Conservation (phyloP, 2,329 filamentous ascomycete genomes). For the Talaromyces pinophilus region DNA sequence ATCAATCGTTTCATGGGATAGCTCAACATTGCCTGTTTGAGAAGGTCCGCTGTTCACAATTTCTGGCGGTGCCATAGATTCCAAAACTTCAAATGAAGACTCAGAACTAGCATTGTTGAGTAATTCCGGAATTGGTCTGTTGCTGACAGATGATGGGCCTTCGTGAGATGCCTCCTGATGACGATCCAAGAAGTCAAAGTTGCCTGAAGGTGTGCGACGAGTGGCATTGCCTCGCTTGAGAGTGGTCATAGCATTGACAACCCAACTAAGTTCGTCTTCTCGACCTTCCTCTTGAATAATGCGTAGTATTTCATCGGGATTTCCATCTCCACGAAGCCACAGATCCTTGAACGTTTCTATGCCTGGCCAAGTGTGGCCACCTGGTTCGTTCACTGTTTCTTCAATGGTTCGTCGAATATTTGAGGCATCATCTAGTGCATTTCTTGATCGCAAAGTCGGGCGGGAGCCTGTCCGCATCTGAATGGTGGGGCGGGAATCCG, state of each 20-base stretch:
- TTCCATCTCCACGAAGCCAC: conserved; percentile 61
- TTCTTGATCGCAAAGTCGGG: conserved; percentile 51
- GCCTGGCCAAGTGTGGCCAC: conserved; percentile 31
- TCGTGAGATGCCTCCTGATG: conserved; percentile 4
- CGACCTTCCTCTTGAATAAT: conserved; percentile 64
- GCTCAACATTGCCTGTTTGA: neutral
- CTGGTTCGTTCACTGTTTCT: conserved; percentile 34
- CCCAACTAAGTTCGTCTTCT: conserved; percentile 60
- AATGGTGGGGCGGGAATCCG: conserved; percentile 16
- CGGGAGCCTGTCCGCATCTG: conserved; percentile 28
- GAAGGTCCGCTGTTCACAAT: neutral
- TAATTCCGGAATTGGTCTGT: neutral
- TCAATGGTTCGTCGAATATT: conserved; percentile 52
- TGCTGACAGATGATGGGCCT: conserved; percentile 3
- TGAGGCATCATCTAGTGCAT: conserved; percentile 47
- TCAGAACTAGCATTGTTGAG: conserved; percentile 5
- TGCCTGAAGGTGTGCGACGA: neutral
- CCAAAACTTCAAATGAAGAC: neutral
- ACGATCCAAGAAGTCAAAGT: neutral
- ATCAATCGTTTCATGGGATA: neutral
- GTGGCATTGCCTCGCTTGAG: conserved; percentile 25
- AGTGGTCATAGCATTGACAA: conserved; percentile 57
- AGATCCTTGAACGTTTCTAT: conserved; percentile 55
- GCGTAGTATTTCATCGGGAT: conserved; percentile 59
- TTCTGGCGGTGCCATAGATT: neutral